These are phyloP conservation scores for Sordariomycetes sp. DNA, from an alignment of 2,329 filamentous ascomycete genomes.

Conservation along the genomic window DNA sequence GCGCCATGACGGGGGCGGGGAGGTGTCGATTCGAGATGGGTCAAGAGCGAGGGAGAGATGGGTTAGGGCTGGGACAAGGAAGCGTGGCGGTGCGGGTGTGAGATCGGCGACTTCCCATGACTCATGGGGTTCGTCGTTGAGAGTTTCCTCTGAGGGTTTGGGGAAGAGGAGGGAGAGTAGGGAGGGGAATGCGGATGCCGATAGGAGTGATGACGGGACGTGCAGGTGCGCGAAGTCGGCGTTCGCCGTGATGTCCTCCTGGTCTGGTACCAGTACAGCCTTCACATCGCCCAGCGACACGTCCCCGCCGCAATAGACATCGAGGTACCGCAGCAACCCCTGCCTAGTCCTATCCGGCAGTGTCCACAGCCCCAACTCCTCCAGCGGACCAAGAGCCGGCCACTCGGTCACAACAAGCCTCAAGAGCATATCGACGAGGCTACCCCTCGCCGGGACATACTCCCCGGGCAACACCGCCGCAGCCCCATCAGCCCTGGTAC, in stretches of 20 bases:
- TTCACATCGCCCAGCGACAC: conserved; percentile 39
- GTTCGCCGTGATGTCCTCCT: conserved; percentile 6
- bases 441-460: conserved; percentile 30
- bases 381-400: conserved; percentile 24
- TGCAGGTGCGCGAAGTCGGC: conserved; percentile 3
- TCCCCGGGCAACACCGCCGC: conserved; percentile 24
- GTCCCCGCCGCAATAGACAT: conserved; percentile 30
- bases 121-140: conserved; percentile 21
- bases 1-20: conserved; percentile 38
- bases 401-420: conserved; percentile 41
- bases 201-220: neutral
- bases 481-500: neutral
- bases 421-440: conserved; percentile 40
- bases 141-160: neutral
- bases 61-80: conserved; percentile 45
- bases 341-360: conserved; percentile 42
- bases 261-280: conserved; percentile 24
- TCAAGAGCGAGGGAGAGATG: conserved; percentile 47
- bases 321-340: conserved; percentile 39
- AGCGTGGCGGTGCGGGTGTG: conserved; percentile 15
- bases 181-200: conserved; percentile 1
- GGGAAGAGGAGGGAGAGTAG: conserved; percentile 2
- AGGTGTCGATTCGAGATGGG: conserved; percentile 12
- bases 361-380: conserved; percentile 44
- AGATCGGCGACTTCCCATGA: conserved; percentile 39